Evolutionary conservation across 768 basidiomycete genomes (phyloP).

Genomic region (Phanerochaete sordida): DNA sequence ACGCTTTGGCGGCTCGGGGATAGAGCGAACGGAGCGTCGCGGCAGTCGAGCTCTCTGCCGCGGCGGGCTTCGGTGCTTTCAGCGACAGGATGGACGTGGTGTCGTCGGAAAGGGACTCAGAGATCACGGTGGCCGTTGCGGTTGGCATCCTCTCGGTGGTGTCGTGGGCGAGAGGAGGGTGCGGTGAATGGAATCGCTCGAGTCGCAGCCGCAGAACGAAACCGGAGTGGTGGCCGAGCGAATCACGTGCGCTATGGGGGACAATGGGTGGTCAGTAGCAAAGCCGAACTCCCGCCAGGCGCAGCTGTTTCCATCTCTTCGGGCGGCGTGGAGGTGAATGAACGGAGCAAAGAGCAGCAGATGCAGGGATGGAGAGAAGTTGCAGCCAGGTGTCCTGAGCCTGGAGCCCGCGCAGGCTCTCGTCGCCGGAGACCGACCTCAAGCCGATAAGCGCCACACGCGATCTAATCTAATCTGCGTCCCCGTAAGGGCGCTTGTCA

Average conservation of each 20-base stretch:
- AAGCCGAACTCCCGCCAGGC: no score
- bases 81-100: conserved; percentile 2
- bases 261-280: neutral
- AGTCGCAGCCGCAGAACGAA: neutral
- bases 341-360: no score
- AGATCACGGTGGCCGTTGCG: conserved; percentile 8
- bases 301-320: no score
- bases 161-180: neutral
- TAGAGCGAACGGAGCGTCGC: conserved; percentile 69
- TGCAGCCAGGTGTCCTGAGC: neutral
- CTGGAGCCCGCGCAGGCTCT: no score
- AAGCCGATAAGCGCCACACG: neutral
- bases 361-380: neutral
- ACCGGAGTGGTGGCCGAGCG: neutral
- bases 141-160: conserved; percentile 9
- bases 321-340: no score
- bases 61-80: neutral
- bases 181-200: neutral
- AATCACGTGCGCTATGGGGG: neutral
- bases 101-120: neutral
- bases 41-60: conserved; percentile 24
- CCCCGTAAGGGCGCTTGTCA: neutral
- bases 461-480: conserved; percentile 1
- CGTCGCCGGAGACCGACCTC: no score
- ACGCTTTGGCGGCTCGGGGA: conserved; percentile 73